Base-by-base conservation (phyloP, 768 basidiomycete species). In the Sarcodon aspratus region DNA sequence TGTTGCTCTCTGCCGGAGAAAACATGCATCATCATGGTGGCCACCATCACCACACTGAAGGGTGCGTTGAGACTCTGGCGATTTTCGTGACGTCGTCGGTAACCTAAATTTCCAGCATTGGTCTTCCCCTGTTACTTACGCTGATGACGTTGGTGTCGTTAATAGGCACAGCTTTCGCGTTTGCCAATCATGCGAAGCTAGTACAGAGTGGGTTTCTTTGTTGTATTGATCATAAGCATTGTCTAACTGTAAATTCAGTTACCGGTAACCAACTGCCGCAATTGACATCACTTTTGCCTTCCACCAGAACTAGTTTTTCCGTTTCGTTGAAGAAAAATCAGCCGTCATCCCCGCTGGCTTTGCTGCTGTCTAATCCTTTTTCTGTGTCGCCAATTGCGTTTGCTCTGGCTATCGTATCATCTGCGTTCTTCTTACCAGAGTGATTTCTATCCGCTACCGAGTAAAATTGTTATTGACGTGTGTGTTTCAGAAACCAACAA, bases 1-100 rank as follows among this genome's bases (percentile, higher is more conserved):
- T 96, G 36, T 62, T 99, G 12, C 71, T 97, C 38, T 80, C 81
- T 44, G 75, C 78, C 7, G 85, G 79, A 13, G 71, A 74, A 50
- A 73, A 71, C 43, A 76, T 79, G 50, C 84, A 86, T 56, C 85
- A 87, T 56, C 82, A 84, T 59, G 73, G 78, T 36, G 80, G 83
- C 9, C 74, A 78, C 52, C 13, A 33, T 34, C 17, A 42, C 8
- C 33, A 13, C 7, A 1, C 7, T 7, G 17, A 8, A 36, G 1
- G 11, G 17, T 33, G 11, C 18, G 12, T 46, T 5, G 40, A 9
- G 40, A 17, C 7, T 42, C 2, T 27, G 7, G 13, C 40, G 9
- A 42, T 17, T 15, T 1, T 42, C 11, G 9, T 56, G 44, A 9
- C 27, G 7, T 42, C 6, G 13, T n/a, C 9, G 27, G 17, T 42